Conservation (phyloP, 768 basidiomycete species). For the Mycena amicta region DNA sequence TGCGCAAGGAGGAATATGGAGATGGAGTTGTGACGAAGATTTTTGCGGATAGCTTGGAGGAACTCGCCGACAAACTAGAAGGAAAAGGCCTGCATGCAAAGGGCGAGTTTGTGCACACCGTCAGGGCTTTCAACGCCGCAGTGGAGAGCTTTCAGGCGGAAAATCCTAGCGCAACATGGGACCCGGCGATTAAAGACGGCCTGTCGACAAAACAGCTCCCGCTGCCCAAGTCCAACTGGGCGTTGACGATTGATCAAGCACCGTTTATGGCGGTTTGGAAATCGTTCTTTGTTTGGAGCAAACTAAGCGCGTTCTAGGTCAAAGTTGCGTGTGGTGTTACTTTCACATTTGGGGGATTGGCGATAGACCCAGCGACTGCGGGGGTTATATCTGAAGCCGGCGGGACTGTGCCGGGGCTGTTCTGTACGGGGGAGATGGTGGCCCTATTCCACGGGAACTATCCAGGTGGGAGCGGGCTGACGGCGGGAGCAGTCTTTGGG, state of each 20-base stretch:
- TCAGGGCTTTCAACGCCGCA: slow-evolving; percentile 55
- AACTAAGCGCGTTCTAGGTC: slow-evolving; percentile 28
- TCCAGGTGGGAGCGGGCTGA: slow-evolving; percentile 70
- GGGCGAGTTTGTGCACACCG: slow-evolving; percentile 45
- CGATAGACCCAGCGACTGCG: slow-evolving; percentile 56
- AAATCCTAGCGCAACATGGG: slow-evolving; percentile 45
- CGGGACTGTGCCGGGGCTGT: slow-evolving; percentile 53
- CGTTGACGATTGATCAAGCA: slow-evolving; percentile 50
- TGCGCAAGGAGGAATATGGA: slow-evolving; percentile 69
- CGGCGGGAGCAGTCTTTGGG: slow-evolving; percentile 67
- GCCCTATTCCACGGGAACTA: slow-evolving; percentile 67
- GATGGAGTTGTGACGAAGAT: slow-evolving; percentile 62
- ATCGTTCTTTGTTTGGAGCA: background rate
- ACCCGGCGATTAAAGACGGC: slow-evolving; percentile 67
- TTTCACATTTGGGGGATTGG: slow-evolving; percentile 73
- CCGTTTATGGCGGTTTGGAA: slow-evolving; percentile 55
- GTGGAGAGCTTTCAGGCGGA: slow-evolving; percentile 39
- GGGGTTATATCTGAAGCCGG: slow-evolving; percentile 50
- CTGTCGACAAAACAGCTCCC: slow-evolving; percentile 48
- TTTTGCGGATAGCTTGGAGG: slow-evolving; percentile 46
- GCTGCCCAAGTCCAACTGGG: slow-evolving; percentile 71
- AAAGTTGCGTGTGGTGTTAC: slow-evolving; percentile 72
- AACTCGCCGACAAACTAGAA: slow-evolving; percentile 50
- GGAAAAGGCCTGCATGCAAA: slow-evolving; percentile 49
- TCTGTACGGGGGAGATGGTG: slow-evolving; percentile 71